Conservation (phyloP, 2,329 filamentous ascomycete species). For the Fonsecaea pugnacius region DNA sequence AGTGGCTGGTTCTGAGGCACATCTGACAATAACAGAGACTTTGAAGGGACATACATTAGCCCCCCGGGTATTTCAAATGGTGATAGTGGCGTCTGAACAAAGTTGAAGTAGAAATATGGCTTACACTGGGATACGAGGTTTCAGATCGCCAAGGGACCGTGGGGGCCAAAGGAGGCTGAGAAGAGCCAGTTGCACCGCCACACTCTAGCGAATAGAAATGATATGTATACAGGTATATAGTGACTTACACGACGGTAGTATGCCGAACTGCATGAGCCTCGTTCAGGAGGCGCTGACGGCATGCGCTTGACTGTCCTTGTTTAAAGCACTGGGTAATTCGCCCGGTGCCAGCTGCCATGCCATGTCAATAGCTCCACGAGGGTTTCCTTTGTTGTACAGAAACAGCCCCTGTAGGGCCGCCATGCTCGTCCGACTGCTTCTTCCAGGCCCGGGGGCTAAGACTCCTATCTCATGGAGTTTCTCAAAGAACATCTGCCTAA, state of each 20-base stretch:
- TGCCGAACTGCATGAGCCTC: background rate
- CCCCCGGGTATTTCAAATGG: background rate
- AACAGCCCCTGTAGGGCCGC: constrained; percentile 94
- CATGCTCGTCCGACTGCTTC: constrained; percentile 69
- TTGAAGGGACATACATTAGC: background rate
- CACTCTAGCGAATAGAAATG: background rate
- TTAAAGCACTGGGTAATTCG: constrained; percentile 29
- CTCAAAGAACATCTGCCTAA: constrained; percentile 70
- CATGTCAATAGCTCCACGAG: constrained; percentile 83
- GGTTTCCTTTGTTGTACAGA: constrained; percentile 89
- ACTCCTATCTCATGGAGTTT: constrained; percentile 72
- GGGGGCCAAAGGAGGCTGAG: background rate
- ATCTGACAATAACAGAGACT: background rate
- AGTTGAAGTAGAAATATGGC: background rate
- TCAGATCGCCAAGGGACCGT: background rate
- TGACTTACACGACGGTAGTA: background rate
- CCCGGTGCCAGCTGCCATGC: constrained; percentile 51
- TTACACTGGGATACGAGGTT: background rate
- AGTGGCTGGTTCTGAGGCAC: background rate
- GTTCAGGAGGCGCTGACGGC: background rate
- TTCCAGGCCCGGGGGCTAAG: constrained; percentile 52
- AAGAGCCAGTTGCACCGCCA: background rate
- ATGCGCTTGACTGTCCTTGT: constrained; percentile 18
- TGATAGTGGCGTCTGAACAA: background rate
- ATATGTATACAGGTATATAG: background rate